Conservation (phyloP, 805 yeast species). For the Zygoascus tannicola region DNA sequence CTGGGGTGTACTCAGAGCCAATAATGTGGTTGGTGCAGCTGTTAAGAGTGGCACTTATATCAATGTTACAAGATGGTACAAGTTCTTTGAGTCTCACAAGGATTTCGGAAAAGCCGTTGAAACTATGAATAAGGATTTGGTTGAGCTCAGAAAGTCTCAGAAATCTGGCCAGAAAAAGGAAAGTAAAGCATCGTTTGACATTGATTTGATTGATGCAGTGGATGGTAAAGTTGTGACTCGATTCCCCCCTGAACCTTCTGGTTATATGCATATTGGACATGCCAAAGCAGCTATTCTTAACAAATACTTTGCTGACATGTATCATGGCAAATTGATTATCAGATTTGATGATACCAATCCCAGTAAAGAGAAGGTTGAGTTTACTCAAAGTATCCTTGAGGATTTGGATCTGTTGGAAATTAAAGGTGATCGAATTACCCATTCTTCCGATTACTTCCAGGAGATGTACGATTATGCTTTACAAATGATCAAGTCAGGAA, state of each 20-base stretch:
- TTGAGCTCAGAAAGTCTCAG: conserved; percentile 63
- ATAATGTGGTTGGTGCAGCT: conserved; percentile 86
- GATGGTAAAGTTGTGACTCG: conserved; percentile 96
- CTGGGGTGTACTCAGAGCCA: conserved; percentile 92
- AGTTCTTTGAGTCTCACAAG: conserved; percentile 55
- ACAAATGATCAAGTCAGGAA: conserved; percentile 85
- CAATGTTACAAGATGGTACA: conserved; percentile 92
- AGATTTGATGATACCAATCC: conserved; percentile 99
- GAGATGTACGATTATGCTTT: conserved; percentile 82
- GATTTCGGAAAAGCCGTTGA: conserved; percentile 61
- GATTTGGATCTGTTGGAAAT: conserved; percentile 86
- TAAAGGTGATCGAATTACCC: conserved; percentile 81
- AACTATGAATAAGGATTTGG: conserved; percentile 54
- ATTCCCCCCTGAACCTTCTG: conserved; percentile 99
- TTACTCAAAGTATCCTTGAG: conserved; percentile 87
- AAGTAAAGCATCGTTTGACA: conserved; percentile 93
- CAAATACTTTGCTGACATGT: conserved; percentile 91
- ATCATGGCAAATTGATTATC: conserved; percentile 92
- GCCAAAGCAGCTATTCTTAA: conserved; percentile 97
- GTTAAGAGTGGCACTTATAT: conserved; percentile 75
- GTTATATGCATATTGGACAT: conserved; percentile 97
- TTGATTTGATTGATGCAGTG: conserved; percentile 82
- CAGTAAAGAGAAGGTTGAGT: conserved; percentile 89
- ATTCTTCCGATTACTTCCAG: conserved; percentile 89
- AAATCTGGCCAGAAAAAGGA: conserved; percentile 68